Percentiles rank a stretch among this genome's conserved stretches.
Conservation (phyloP, 495 filamentous ascomycete species). For the Margaritispora aquatica region DNA sequence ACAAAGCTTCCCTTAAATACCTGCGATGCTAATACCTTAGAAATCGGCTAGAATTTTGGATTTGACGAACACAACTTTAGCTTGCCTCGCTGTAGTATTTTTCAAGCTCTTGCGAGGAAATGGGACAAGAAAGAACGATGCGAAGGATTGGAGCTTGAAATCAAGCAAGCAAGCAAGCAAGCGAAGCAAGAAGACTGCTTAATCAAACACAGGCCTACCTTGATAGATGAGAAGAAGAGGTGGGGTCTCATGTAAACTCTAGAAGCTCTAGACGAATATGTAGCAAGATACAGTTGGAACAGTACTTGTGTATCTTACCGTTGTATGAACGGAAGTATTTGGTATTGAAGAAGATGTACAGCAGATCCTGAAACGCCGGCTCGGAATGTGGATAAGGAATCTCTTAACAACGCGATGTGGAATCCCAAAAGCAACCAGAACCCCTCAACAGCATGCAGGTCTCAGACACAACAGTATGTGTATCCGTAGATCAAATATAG, state of each 20-base stretch:
- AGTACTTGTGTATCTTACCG: constrained; percentile 1
- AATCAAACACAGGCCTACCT: no score
- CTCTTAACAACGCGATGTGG: constrained; percentile 14
- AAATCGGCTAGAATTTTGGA: no score
- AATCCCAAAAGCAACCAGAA: constrained; percentile 17
- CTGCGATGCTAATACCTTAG: no score
- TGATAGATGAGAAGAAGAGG: no score
- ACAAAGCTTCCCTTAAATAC: no score
- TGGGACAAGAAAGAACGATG: no score
- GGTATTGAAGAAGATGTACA: constrained; percentile 18
- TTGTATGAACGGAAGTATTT: constrained; percentile 5
- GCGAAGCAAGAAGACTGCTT: no score
- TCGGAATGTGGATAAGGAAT: constrained; percentile 15
- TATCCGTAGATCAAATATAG: constrained; percentile 10
- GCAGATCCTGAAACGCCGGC: constrained; percentile 25
- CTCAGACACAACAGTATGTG: constrained; percentile 8
- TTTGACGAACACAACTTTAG: no score
- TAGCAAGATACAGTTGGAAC: background rate
- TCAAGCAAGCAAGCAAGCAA: no score
- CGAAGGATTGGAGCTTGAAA: no score
- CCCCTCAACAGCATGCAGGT: constrained; percentile 19
- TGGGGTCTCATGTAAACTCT: constrained; percentile 10
- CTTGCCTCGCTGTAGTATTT: no score
- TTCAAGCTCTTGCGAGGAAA: no score
- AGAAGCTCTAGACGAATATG: background rate